Percentiles rank a stretch among this genome's conserved stretches.
Conservation (phyloP, 2,329 filamentous ascomycete genomes). For the Capronia epimyces region DNA sequence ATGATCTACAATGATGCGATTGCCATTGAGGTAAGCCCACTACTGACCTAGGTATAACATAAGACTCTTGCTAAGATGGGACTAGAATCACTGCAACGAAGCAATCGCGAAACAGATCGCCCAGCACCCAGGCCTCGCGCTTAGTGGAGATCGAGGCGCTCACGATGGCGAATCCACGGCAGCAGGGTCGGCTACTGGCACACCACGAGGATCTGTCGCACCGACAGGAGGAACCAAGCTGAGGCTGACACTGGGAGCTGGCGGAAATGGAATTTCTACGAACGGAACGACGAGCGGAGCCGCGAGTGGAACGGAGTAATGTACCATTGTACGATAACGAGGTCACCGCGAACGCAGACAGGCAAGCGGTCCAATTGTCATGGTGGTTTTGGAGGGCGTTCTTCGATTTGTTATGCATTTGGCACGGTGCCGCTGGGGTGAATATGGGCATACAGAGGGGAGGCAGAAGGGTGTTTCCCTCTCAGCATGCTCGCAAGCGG, state of each 20-base stretch:
- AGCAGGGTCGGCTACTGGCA: slow-evolving; percentile 47
- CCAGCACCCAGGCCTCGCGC: slow-evolving; percentile 49
- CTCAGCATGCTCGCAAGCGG: neutral
- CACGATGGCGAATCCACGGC: slow-evolving; percentile 49
- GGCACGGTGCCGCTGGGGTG: neutral
- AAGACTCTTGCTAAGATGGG: slow-evolving; percentile 10
- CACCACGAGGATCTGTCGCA: slow-evolving; percentile 56
- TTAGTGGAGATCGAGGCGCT: slow-evolving; percentile 41
- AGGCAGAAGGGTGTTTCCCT: neutral
- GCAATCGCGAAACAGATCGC: slow-evolving; percentile 27
- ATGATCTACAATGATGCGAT: slow-evolving; percentile 88
- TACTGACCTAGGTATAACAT: neutral
- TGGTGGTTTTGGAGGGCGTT: neutral
- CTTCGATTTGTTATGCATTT: neutral
- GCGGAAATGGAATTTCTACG: slow-evolving; percentile 34
- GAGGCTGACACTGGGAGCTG: slow-evolving; percentile 58
- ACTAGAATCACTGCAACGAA: slow-evolving; percentile 29
- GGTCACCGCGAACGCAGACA: neutral
- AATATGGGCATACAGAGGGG: neutral
- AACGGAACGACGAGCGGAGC: slow-evolving; percentile 34
- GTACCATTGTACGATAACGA: slow-evolving; percentile 25
- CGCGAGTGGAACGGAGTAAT: slow-evolving; percentile 34
- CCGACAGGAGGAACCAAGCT: slow-evolving; percentile 57
- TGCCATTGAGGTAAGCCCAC: slow-evolving; percentile 71
- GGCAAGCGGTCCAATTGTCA: neutral